A percentile compares a stretch with the other conserved stretches of the same genome.
Evolutionary conservation across 1,284 basidiomycete species (phyloP).

Genomic region (Sanghuangporus weigelae): DNA sequence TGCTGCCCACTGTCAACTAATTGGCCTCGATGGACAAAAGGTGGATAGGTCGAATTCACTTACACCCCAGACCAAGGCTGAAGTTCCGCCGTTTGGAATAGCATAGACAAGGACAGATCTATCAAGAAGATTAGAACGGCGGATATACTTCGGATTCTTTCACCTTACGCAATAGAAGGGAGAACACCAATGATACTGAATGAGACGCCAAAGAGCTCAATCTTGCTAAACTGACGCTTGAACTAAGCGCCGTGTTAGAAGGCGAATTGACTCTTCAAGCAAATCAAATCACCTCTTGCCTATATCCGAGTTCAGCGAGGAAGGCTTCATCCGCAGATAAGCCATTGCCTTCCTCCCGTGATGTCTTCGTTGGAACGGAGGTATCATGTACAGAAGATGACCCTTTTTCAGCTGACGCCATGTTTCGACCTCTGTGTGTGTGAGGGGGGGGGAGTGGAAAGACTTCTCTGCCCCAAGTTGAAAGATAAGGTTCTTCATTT

Average conservation of each 20-base stretch:
- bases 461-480: not conserved
- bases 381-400: not conserved
- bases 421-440: not conserved
- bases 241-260: conserved; percentile 1
- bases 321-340: conserved; percentile 26
- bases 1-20: conserved; percentile 26
- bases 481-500: not conserved
- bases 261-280: conserved; percentile 26
- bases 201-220: conserved; percentile 30
- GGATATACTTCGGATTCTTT: not conserved
- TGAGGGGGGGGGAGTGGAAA: not conserved
- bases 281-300: conserved; percentile 29
- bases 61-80: conserved; percentile 45
- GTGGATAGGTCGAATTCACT: conserved; percentile 2
- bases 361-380: not conserved
- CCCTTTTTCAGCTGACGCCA: not conserved
- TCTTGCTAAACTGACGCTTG: conserved; percentile 11
- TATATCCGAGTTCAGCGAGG: conserved; percentile 36
- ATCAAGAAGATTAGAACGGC: conserved; percentile 4
- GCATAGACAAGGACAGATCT: conserved; percentile 37
- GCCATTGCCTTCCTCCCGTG: not conserved
- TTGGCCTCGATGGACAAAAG: not conserved
- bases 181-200: conserved; percentile 39
- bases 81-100: conserved; percentile 41
- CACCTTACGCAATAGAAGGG: conserved; percentile 36